These are phyloP conservation scores for Xylaria flabelliformis DNA, from an alignment of 495 filamentous ascomycete genomes.

Conservation along the genomic window DNA sequence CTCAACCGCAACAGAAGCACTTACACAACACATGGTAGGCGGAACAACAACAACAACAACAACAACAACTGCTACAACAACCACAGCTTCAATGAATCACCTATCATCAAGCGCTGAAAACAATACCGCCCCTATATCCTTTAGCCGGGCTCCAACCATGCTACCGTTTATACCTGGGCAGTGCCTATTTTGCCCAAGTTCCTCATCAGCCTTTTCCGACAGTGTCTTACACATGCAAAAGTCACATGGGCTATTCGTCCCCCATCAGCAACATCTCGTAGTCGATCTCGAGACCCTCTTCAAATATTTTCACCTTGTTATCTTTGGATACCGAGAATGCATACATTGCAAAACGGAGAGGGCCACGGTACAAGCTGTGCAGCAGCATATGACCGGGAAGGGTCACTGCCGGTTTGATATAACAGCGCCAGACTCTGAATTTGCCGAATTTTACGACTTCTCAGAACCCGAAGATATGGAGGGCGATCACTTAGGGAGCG, in stretches of 20 bases:
- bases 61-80: no score
- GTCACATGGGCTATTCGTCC: slow-evolving; percentile 44
- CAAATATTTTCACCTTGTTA: slow-evolving; percentile 44
- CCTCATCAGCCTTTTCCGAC: slow-evolving; percentile 30
- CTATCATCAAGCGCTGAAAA: no score
- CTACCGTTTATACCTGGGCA: slow-evolving; percentile 27
- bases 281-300: slow-evolving; percentile 45
- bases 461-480: slow-evolving; percentile 25
- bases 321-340: slow-evolving; percentile 48
- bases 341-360: slow-evolving; percentile 43
- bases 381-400: slow-evolving; percentile 47
- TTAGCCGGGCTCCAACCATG: no score
- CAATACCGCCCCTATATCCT: no score
- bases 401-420: slow-evolving; percentile 45
- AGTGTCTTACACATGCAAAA: slow-evolving; percentile 46
- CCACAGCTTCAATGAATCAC: no score
- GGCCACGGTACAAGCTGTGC: slow-evolving; percentile 42
- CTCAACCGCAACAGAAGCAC: no score
- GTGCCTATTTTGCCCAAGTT: slow-evolving; percentile 26
- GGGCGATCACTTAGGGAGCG: no score
- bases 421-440: slow-evolving; percentile 39
- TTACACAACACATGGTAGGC: no score
- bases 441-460: slow-evolving; percentile 42
- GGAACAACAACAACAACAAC: no score
- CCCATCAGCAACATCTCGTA: slow-evolving; percentile 33